Conservation (phyloP, 495 filamentous ascomycete species). For the Thermochaetoides thermophila region DNA sequence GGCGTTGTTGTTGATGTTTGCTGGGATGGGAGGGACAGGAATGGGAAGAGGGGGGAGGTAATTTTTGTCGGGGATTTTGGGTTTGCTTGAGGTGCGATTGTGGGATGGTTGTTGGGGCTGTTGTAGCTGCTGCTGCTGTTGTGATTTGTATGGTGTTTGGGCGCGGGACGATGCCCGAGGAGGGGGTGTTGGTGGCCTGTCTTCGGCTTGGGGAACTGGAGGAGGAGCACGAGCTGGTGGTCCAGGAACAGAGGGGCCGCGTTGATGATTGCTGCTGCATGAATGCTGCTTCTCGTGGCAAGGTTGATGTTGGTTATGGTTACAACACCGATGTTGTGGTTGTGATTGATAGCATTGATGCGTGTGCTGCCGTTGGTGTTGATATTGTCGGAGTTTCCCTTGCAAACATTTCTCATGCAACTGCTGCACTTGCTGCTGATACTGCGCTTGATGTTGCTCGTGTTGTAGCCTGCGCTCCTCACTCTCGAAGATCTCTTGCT, state of each 20-base stretch:
- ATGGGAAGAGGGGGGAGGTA: not conserved
- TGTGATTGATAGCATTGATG: not conserved
- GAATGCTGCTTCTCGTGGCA: too few relatives aligned
- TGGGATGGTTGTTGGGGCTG: not conserved
- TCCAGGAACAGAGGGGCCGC: too few relatives aligned
- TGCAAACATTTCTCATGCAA: not conserved
- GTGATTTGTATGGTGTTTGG: not conserved
- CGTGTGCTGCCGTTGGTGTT: not conserved
- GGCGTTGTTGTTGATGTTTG: not conserved
- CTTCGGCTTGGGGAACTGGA: too few relatives aligned
- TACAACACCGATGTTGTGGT: not conserved
- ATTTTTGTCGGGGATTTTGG: not conserved
- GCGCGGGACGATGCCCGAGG: too few relatives aligned
- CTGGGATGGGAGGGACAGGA: too few relatives aligned
- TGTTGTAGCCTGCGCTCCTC: too few relatives aligned
- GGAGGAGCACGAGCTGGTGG: too few relatives aligned
- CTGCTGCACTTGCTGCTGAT: not conserved
- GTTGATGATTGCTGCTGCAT: too few relatives aligned
- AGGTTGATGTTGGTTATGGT: not conserved
- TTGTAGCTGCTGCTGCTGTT: not conserved
- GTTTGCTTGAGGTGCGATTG: not conserved
- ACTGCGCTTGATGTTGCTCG: too few relatives aligned
- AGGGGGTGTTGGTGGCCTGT: too few relatives aligned
- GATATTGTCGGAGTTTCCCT: not conserved
- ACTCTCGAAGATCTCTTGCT: constrained; percentile 15